Percentiles rank a stretch among this genome's conserved stretches.
These are phyloP conservation scores for Lipomyces chichibuensis DNA, from an alignment of 805 yeast species.

Conservation along the genomic window DNA sequence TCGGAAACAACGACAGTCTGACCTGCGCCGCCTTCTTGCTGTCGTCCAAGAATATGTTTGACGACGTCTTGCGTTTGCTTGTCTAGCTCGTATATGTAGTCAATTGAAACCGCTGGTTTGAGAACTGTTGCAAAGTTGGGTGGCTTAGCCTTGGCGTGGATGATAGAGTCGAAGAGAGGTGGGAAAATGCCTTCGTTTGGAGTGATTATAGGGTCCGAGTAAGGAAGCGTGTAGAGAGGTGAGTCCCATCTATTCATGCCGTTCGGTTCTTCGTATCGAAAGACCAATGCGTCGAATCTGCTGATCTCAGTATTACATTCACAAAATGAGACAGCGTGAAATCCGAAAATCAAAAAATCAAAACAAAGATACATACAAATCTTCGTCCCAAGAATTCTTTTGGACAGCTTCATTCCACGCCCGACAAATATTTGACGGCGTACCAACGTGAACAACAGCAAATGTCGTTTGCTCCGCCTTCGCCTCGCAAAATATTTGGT, in stretches of 20 bases:
- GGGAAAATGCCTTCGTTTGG: conserved; percentile 52
- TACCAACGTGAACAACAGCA: conserved; percentile 77
- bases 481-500: conserved; percentile 92
- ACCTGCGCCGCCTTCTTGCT: conserved; percentile 51
- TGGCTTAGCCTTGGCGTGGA: conserved; percentile 57
- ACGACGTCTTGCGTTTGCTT: conserved; percentile 67
- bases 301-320: background rate
- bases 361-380: conserved; percentile 19
- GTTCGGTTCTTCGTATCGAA: conserved; percentile 94
- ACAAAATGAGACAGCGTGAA: background rate
- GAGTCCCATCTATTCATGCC: conserved; percentile 89
- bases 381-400: conserved; percentile 34
- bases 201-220: conserved; percentile 49
- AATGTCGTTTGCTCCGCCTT: conserved; percentile 80
- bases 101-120: conserved; percentile 75
- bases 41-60: conserved; percentile 62
- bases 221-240: conserved; percentile 75
- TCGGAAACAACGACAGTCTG: conserved; percentile 48
- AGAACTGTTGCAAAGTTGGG: conserved; percentile 85
- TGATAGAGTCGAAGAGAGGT: conserved; percentile 57
- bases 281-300: conserved; percentile 61
- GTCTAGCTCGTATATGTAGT: conserved; percentile 79
- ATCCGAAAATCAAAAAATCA: background rate
- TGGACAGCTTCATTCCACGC: conserved; percentile 57
- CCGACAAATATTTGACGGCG: conserved; percentile 62